Evolutionary conservation across 257 asterid species (phyloP).

Genomic region (Nicotiana paniculata): DNA sequence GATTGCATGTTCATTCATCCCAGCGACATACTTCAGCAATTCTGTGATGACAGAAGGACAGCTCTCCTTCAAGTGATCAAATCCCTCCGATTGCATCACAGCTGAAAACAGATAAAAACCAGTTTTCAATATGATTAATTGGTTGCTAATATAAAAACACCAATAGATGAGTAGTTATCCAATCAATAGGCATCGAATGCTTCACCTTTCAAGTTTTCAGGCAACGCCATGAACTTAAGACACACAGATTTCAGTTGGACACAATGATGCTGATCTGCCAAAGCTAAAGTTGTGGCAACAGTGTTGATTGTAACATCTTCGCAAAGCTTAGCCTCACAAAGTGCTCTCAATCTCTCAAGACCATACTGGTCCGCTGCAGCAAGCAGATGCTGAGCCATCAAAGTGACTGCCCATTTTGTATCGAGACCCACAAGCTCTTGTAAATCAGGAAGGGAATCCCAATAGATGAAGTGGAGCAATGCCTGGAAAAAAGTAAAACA

Average conservation of each 20-base stretch:
- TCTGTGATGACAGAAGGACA: slow-evolving; percentile 19
- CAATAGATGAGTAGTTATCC: neutral
- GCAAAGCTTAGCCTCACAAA: slow-evolving; percentile 10
- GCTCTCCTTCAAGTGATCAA: slow-evolving; percentile 20
- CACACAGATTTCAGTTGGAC: slow-evolving; percentile 14
- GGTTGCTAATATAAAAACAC: neutral
- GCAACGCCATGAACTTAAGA: slow-evolving; percentile 8
- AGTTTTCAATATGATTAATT: neutral
- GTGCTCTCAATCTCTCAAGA: slow-evolving; percentile 12
- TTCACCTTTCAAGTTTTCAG: slow-evolving; percentile 17
- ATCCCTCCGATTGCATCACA: slow-evolving; percentile 22
- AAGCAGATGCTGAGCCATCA: slow-evolving; percentile 14
- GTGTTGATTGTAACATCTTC: slow-evolving; percentile 18
- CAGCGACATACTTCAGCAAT: slow-evolving; percentile 18
- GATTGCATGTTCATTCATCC: slow-evolving; percentile 7
- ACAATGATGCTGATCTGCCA: slow-evolving; percentile 17
- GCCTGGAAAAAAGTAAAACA: neutral
- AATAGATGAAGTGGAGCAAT: slow-evolving; percentile 19
- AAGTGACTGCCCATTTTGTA: slow-evolving; percentile 10
- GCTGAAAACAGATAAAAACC: neutral
- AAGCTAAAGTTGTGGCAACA: slow-evolving; percentile 18
- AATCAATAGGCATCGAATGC: neutral
- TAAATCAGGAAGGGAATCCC: slow-evolving; percentile 21
- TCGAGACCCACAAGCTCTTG: slow-evolving; percentile 14
- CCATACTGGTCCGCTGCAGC: slow-evolving; percentile 21